Percentiles rank a stretch among this genome's conserved stretches.
Evolutionary conservation across 2,329 filamentous ascomycete genomes (phyloP).

Genomic region (Paraconiothyrium brasiliense): DNA sequence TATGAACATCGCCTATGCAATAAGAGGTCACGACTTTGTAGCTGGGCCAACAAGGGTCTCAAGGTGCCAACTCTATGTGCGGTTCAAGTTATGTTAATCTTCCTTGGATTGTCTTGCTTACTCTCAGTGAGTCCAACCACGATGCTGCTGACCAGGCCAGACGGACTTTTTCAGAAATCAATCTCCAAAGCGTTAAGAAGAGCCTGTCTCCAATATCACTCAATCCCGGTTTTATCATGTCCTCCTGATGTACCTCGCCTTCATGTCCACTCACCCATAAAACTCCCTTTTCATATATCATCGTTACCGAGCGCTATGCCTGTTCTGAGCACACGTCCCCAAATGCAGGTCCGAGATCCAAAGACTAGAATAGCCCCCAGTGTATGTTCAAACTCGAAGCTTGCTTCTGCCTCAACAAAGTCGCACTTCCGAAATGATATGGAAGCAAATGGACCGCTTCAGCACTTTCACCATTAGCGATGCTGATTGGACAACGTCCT

Average conservation of each 20-base stretch:
- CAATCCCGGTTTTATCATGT: conserved; percentile 90
- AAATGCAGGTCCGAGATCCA: neutral
- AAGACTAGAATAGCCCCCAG: neutral
- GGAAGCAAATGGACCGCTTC: neutral
- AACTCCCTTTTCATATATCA: no score
- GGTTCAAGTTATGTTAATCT: neutral
- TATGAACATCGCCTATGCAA: neutral
- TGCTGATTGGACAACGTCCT: conserved; percentile 6
- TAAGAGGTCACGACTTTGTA: neutral
- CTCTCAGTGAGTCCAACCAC: neutral
- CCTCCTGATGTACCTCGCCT: conserved; percentile 73
- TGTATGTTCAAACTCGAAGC: neutral
- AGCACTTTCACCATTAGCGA: neutral
- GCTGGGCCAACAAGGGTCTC: no score
- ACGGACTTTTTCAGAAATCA: conserved; percentile 48
- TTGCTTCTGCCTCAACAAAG: neutral
- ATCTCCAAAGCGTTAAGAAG: conserved; percentile 87
- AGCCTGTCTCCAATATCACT: conserved; percentile 91
- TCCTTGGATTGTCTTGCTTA: no score
- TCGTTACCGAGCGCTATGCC: no score
- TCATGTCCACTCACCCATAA: conserved; percentile 87
- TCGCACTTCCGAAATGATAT: neutral
- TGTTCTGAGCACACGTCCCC: no score
- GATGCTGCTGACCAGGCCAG: neutral
- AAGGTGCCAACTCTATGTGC: no score